Evolutionary conservation across 192 early-diverging fungal species (phyloP).

Genomic region (Lobosporangium transversale): DNA sequence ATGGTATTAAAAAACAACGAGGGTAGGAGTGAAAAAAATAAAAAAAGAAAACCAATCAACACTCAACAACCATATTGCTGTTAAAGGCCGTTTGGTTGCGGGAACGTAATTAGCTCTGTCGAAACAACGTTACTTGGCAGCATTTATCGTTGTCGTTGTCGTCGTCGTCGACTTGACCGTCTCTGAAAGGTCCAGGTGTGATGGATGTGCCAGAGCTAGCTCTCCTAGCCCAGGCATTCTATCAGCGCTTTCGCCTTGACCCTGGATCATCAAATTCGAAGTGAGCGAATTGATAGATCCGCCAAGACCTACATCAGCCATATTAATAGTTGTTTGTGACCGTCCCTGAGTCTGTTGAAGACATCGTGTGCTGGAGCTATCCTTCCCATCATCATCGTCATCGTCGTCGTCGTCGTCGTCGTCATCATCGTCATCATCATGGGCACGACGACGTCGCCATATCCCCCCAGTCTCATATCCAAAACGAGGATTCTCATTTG

Average conservation of each 20-base stretch:
- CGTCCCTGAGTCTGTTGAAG: neutral
- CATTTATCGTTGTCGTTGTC: too few relatives aligned
- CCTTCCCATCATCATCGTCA: constrained; percentile 21
- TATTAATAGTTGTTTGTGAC: constrained; percentile 6
- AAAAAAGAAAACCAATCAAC: too few relatives aligned
- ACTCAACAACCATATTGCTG: too few relatives aligned
- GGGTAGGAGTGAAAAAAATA: too few relatives aligned
- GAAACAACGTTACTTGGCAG: too few relatives aligned
- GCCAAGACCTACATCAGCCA: neutral
- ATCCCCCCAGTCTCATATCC: constrained; percentile 50
- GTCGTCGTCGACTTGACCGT: too few relatives aligned
- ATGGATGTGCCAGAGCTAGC: constrained; percentile 29
- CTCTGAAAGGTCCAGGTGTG: constrained; percentile 30
- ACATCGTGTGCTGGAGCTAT: too few relatives aligned
- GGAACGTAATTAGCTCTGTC: too few relatives aligned
- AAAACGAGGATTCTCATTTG: constrained; percentile 38
- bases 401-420: constrained; percentile 48
- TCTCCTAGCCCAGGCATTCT: neutral
- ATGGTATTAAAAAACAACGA: too few relatives aligned
- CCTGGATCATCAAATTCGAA: neutral
- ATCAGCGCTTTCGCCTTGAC: neutral
- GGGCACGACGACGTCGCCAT: constrained; percentile 34
- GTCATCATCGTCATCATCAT: constrained; percentile 32
- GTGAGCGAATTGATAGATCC: neutral
- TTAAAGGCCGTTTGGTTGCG: too few relatives aligned